Base-by-base conservation (phyloP, 208 protist genomes). In the Tetramitus jugosus region DNA sequence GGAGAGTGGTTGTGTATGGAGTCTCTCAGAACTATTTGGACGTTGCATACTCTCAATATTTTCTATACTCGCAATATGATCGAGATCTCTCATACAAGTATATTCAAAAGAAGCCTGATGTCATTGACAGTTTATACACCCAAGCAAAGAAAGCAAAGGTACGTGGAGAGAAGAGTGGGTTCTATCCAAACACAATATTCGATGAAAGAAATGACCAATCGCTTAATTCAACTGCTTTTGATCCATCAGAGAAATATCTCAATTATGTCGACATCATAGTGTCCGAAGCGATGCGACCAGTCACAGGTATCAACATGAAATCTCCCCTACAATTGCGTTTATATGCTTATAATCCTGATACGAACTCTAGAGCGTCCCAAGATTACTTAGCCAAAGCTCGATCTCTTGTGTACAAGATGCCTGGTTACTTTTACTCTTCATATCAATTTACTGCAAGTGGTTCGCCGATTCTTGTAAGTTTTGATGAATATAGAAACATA, bases 341-440 rank as follows among this genome's bases (percentile, higher is more conserved):
- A 26, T 35, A 6, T 23, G 6, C 26, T 3, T 8, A 8, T 13
- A 45, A 74, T 53, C 39, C 26, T 23, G 53, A 74, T 39, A 74
- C 67, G 20, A 26, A n/a, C 46, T 26, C 6, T 26, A 61, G 6
- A 53, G 53, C 33, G 20, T 37, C 29, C 37, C 87, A 88, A 29
- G 76, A 83, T 65, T 90, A 91, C 39, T 76, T 82, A 8, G 72
- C 87, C 4, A 87, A 92, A 72, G 52, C 85, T 39, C 85, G 89
- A 23, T 86, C 89, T 39, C 74, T 94, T 29, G 88, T 94, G 77
- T 83, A 87, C n/a, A 89, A 90, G 68, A 45, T 95, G 23, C 90
- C 91, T 26, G 89, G 91, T 53, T 95, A 94, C 83, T 84, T 91
- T 74, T 87, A 94, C 60, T 91, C 90, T 29, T 86, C 87, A 10